Percentiles rank a stretch among this genome's conserved stretches.
phyloP scores from a whole-genome alignment of 345 rosid species.

The Triadica sebifera region DNA sequence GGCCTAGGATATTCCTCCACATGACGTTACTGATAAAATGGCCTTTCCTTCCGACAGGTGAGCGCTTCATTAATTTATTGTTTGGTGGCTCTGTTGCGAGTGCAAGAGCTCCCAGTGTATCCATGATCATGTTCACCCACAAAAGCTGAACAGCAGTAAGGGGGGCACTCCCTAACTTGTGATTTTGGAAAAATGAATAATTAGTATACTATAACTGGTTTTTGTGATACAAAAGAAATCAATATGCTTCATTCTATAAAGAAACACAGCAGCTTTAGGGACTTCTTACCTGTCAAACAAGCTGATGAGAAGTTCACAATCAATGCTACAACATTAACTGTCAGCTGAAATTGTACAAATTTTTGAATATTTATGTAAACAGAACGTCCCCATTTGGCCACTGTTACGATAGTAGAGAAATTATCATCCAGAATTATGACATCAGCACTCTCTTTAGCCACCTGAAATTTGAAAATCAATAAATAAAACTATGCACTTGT shows the following conservation, averaged over 20 bases:
- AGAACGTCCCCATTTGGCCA: conserved; percentile 95
- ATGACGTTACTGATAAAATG: conserved; percentile 82
- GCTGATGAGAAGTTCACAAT: conserved; percentile 91
- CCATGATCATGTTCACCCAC: conserved; percentile 41
- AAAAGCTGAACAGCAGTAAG: conserved; percentile 37
- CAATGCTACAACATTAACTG: conserved; percentile 82
- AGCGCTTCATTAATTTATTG: conserved; percentile 30
- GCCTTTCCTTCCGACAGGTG: conserved; percentile 39
- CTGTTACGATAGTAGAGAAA: conserved; percentile 91
- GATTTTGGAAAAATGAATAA: conserved; percentile 9
- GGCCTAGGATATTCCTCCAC: conserved; percentile 97
- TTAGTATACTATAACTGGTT: conserved; percentile 1
- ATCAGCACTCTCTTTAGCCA: conserved; percentile 98
- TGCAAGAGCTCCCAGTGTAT: conserved; percentile 37
- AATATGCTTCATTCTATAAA: background rate
- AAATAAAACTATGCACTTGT: conserved; percentile 1
- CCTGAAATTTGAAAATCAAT: conserved; percentile 46
- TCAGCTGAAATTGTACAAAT: conserved; percentile 93
- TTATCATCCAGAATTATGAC: conserved; percentile 91
- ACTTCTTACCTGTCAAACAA: conserved; percentile 69
- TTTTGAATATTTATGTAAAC: conserved; percentile 90
- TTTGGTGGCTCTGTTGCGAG: conserved; percentile 38
- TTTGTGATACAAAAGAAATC: background rate
- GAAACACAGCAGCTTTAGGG: background rate
- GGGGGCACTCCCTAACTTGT: conserved; percentile 28